These are phyloP conservation scores for Fusarium xyrophilum DNA, from an alignment of 2,329 filamentous ascomycete genomes.

Conservation along the genomic window DNA sequence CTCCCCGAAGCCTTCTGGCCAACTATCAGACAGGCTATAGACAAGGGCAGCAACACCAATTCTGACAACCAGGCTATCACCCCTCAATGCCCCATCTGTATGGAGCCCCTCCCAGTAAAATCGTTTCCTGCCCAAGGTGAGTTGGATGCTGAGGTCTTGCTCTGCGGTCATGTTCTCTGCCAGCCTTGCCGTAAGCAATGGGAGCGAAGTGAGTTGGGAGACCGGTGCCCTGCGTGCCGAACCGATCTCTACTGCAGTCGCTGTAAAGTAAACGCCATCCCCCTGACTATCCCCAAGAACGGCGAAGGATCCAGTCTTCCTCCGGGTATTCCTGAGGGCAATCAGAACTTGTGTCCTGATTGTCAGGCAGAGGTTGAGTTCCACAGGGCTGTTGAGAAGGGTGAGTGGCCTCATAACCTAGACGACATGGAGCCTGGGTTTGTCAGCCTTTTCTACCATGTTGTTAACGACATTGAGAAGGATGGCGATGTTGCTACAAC, in stretches of 20 bases:
- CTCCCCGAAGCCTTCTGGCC: constrained; percentile 13
- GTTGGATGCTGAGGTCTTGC: constrained; percentile 4
- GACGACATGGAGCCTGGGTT: constrained; percentile 20
- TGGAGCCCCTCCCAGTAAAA: constrained; percentile 6
- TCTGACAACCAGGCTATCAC: neutral
- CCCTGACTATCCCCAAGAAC: neutral
- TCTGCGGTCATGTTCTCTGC: constrained; percentile 40
- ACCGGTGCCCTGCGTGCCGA: constrained; percentile 30
- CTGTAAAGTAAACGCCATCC: neutral
- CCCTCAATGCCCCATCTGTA: constrained; percentile 30
- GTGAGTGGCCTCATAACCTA: constrained; percentile 8
- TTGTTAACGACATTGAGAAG: constrained; percentile 10
- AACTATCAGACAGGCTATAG: constrained; percentile 1
- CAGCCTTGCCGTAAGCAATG: neutral
- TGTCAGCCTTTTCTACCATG: constrained; percentile 26
- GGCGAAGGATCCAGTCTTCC: neutral
- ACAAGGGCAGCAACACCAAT: neutral
- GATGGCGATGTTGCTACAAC: rapidly evolving
- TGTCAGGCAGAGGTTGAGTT: constrained; percentile 22
- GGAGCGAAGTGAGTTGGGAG: rapidly evolving
- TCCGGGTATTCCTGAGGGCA: neutral
- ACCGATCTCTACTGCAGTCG: neutral
- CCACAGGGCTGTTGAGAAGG: neutral
- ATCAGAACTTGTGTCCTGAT: neutral
- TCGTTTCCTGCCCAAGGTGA: neutral